Conservation (phyloP, 805 yeast species). For the Priceomyces fermenticarens region DNA sequence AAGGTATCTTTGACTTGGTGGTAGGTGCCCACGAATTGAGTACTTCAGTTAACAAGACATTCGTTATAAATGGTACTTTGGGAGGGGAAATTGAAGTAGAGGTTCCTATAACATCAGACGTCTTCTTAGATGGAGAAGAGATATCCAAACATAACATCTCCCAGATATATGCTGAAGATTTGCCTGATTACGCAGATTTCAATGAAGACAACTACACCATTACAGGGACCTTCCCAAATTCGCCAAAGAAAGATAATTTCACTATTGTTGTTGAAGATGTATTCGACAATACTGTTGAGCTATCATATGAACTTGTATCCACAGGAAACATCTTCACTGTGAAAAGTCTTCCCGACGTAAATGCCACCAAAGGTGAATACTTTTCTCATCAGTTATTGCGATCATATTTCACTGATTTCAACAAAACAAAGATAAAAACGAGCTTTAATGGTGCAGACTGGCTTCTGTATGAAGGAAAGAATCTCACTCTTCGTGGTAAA, state of each 20-base stretch:
- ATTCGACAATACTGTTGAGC: conserved; percentile 56
- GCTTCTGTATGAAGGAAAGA: conserved; percentile 60
- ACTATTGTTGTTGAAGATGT: conserved; percentile 56
- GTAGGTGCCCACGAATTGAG: conserved; percentile 89
- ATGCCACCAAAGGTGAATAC: conserved; percentile 64
- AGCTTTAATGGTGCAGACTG: conserved; percentile 46
- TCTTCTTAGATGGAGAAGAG: conserved; percentile 59
- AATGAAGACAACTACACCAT: conserved; percentile 38
- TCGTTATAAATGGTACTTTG: conserved; percentile 65
- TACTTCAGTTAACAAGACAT: conserved; percentile 56
- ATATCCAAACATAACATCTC: conserved; percentile 55
- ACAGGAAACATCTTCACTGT: conserved; percentile 57
- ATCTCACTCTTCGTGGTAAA: conserved; percentile 66
- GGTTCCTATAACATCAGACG: conserved; percentile 59
- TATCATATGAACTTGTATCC: conserved; percentile 57
- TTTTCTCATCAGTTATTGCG: conserved; percentile 55
- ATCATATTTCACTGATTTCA: conserved; percentile 54
- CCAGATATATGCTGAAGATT: conserved; percentile 43
- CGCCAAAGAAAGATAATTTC: conserved; percentile 42
- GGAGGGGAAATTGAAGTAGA: conserved; percentile 50
- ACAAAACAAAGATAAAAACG: conserved; percentile 48
- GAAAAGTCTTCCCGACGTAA: conserved; percentile 49
- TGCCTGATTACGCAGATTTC: conserved; percentile 62
- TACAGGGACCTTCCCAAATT: conserved; percentile 55
- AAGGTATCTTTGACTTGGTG: conserved; percentile 64